Evolutionary conservation across 257 asterid species (phyloP).

Genomic region (Solanum habrochaites): DNA sequence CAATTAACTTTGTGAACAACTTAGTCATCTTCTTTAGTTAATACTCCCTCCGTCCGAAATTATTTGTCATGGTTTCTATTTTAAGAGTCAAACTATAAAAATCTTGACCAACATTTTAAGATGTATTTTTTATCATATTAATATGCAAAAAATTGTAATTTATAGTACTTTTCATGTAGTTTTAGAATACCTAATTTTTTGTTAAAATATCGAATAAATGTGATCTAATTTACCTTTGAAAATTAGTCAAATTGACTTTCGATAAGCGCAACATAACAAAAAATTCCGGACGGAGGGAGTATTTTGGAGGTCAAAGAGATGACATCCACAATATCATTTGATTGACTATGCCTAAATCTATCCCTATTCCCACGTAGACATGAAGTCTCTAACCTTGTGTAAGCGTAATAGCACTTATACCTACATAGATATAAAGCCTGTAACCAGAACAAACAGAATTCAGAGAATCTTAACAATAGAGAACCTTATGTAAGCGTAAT

Average conservation of each 20-base stretch:
- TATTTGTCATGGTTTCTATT: too few relatives aligned
- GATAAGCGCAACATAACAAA: too few relatives aligned
- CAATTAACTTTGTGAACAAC: background rate
- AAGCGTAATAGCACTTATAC: background rate
- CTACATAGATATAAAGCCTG: background rate
- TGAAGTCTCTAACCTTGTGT: background rate
- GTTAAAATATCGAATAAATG: too few relatives aligned
- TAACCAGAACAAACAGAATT: background rate
- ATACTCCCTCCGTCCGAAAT: background rate
- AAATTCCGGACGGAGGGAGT: too few relatives aligned
- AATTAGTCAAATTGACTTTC: too few relatives aligned
- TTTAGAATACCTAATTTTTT: too few relatives aligned
- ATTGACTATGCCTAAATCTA: background rate
- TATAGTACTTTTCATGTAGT: too few relatives aligned
- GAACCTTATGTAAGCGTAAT: background rate
- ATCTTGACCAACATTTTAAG: too few relatives aligned
- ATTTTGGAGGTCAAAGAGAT: background rate
- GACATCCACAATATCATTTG: background rate
- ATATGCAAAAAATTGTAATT: too few relatives aligned
- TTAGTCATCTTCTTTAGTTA: background rate
- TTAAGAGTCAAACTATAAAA: too few relatives aligned
- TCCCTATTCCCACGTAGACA: background rate
- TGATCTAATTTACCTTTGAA: too few relatives aligned
- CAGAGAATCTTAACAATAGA: background rate
- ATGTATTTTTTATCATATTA: too few relatives aligned